Evolutionary conservation across 768 basidiomycete species (phyloP), one percentile per base, ranked within the genome.

Genomic region (Phaeolepiota aurea): DNA sequence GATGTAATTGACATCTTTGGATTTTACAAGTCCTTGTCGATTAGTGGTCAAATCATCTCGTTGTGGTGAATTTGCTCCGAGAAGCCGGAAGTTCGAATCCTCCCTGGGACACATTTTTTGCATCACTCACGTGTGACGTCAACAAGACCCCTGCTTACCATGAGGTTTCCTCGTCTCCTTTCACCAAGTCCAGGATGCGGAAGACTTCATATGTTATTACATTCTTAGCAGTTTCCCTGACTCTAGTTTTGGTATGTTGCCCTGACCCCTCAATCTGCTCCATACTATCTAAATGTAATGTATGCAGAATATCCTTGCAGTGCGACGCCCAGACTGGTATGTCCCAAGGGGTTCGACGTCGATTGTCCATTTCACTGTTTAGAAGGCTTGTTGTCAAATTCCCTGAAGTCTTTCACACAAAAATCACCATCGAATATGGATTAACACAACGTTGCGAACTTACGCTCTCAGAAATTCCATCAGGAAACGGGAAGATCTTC

Each of bases 201-300:
- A 84, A 82, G 51, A 74, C 69, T 0, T 85, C 80, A 1, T 87
- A 87, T 47, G 73, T 71, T 19, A 46, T 82, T 38, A 74, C 82
- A 0, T 80, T 84, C 48, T 47, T 76, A 43, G 72, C 74, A 20
- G 74, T 82, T 1, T 52, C 68, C 2, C 18, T 35, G 9, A 35
- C 33, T 14, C 15, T 35, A 9, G 48, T 69, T 18, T 53, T 84
- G 32, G 82, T 83, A 44, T 47, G 81, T 31, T 44, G 25, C 31
- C 23, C 38, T 20, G 19, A 13, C 25, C 13, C 34, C 20, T 28
- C 36, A 14, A 5, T 7, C 38, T n/a, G 12, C 18, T 20, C 9
- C 25, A 32, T 41, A 16, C 7, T 31, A 14, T 28, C n/a, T n/a
- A n/a, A n/a, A n/a, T n/a, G n/a, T n/a, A n/a, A n/a, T n/a, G n/a